Percentiles rank a stretch among this genome's conserved stretches.
phyloP scores from a whole-genome alignment of 2,329 filamentous ascomycete species.

The Cladosporium sp. region DNA sequence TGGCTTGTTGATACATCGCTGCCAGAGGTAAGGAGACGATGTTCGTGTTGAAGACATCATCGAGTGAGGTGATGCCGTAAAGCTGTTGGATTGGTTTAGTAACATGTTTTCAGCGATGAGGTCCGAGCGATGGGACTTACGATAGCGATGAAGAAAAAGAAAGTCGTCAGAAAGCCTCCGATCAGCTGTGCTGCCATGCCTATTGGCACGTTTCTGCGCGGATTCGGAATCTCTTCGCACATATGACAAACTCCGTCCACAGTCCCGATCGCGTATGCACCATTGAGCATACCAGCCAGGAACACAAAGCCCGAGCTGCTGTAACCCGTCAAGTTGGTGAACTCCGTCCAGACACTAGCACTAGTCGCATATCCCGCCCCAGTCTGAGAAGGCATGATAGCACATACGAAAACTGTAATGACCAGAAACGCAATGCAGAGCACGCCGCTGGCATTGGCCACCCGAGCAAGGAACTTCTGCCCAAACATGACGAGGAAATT shows the following conservation, averaged over 20 bases:
- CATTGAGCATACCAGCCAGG: conserved; percentile 61
- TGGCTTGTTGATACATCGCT: conserved; percentile 58
- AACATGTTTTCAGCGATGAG: neutral
- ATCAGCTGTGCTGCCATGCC: conserved; percentile 49
- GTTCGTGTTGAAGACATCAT: conserved; percentile 46
- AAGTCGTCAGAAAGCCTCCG: conserved; percentile 50
- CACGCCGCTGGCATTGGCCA: conserved; percentile 52
- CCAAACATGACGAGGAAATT: conserved; percentile 49
- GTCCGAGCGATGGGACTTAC: conserved; percentile 9
- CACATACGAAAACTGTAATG: conserved; percentile 53
- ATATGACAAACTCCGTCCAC: conserved; percentile 61
- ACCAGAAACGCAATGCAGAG: conserved; percentile 49
- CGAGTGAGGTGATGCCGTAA: conserved; percentile 57
- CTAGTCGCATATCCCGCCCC: conserved; percentile 38
- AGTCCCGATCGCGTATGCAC: conserved; percentile 61
- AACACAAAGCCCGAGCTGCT: conserved; percentile 56
- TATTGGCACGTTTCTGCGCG: conserved; percentile 51
- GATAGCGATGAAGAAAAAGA: conserved; percentile 37
- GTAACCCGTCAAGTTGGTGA: conserved; percentile 40
- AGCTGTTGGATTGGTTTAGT: conserved; percentile 29
- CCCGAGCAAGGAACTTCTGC: conserved; percentile 50
- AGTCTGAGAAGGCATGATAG: conserved; percentile 49
- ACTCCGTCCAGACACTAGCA: conserved; percentile 41
- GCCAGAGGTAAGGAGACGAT: conserved; percentile 53
- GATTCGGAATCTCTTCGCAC: conserved; percentile 58